Evolutionary conservation across 1,139 yeast genomes (phyloP), one percentile per base, ranked within the genome.

Genomic region (Magnusiomyces ingens): DNA sequence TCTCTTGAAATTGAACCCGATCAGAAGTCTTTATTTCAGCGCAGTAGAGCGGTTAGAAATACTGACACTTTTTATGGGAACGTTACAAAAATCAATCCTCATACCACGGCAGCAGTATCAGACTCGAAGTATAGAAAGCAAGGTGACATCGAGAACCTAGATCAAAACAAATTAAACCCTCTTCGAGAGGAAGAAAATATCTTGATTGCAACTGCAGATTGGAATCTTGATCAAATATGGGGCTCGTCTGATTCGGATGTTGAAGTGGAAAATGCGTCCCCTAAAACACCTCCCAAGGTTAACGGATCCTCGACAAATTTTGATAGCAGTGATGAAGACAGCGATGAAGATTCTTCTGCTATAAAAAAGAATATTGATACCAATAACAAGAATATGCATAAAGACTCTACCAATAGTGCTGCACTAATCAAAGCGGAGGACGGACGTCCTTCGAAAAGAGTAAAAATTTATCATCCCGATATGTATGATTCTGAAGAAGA

Each of bases 131-230:
- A 44, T 52, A 26, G 36, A 50, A 45, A 29, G 3, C 22, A 35
- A 6, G 48, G 48, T 42, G 55, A 52, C 40, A 49, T 45, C 43
- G 57, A 57, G 49, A n/a, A 32, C 12, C 26, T 56, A 53, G 50
- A 51, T 44, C 48, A 58, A 47, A 40, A 51, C 46, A 51, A 56
- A 55, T 55, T 48, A 22, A 48, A 53, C 56, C 53, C 60, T 52
- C 63, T 52, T 45, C 52, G 50, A 13, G 48, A 55, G 29, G 76
- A 80, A 35, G 80, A 81, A 53, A 88, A 85, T 57, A 69, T 87
- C 52, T 73, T 85, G 3, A 71, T 89, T 45, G 86, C 94, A 0
- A 79, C 93, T 0, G 84, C 88, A 17, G 93, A 86, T 60, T 90
- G 97, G 96, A 84, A 88, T 63, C 87, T 84, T 62, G 83, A 81